These are phyloP conservation scores for Pythium pyrilobum DNA, from an alignment of 352 stramenopile species.

Conservation along the genomic window DNA sequence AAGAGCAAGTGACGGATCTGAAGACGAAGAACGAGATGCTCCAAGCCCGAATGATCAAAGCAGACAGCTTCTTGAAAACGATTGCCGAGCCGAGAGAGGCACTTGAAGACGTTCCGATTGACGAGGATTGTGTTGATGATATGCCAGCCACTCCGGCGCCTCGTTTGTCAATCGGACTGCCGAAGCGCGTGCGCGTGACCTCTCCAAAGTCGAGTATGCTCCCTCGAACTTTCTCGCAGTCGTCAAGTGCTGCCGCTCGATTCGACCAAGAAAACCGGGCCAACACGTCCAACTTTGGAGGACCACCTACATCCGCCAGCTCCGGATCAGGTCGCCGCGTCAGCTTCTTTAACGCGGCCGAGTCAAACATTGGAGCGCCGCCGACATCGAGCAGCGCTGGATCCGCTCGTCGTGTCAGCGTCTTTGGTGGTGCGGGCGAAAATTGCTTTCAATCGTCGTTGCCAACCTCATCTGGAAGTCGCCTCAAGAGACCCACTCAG, in stretches of 20 bases:
- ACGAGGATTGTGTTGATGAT: background rate
- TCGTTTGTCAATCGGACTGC: conserved; percentile 9
- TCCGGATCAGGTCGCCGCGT: conserved; percentile 1
- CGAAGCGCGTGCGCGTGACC: conserved; percentile 14
- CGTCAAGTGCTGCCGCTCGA: background rate
- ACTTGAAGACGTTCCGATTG: background rate
- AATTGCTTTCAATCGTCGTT: conserved; percentile 8
- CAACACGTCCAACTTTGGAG: conserved; percentile 11
- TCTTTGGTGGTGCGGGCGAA: conserved; percentile 9
- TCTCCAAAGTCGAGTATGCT: conserved; percentile 7
- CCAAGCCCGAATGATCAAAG: conserved; percentile 17
- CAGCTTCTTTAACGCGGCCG: too few species aligned
- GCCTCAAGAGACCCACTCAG: conserved; percentile 20
- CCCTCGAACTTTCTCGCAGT: background rate
- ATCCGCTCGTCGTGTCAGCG: conserved; percentile 14
- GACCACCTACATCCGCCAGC: background rate
- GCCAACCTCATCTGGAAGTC: conserved; percentile 5
- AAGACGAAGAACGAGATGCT: conserved; percentile 23
- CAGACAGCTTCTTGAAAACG: conserved; percentile 19
- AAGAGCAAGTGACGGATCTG: conserved; percentile 23
- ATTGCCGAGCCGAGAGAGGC: conserved; percentile 5
- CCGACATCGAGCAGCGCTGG: background rate
- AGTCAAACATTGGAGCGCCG: background rate
- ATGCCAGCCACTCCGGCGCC: background rate
- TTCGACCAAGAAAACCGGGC: conserved; percentile 17